These are phyloP conservation scores for Mollisia scopiformis DNA, from an alignment of 2,329 filamentous ascomycete genomes.

Conservation along the genomic window DNA sequence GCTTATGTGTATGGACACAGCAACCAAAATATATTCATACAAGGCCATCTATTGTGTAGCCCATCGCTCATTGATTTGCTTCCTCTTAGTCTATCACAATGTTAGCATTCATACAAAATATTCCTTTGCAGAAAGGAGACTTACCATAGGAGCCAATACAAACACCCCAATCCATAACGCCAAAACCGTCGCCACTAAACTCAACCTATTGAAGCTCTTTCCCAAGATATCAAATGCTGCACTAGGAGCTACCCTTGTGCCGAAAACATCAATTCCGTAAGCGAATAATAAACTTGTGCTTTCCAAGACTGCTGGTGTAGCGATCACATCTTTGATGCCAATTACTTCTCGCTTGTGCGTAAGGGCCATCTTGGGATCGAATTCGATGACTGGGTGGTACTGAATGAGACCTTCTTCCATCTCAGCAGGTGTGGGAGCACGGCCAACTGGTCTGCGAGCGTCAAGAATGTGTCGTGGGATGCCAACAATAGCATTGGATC, in stretches of 20 bases:
- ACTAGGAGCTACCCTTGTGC: constrained; percentile 83
- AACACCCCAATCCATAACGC: constrained; percentile 78
- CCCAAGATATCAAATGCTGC: constrained; percentile 90
- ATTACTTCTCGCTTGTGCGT: constrained; percentile 83
- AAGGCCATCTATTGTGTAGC: constrained; percentile 30
- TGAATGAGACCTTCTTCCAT: constrained; percentile 79
- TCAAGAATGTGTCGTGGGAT: constrained; percentile 82
- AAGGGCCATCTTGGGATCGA: constrained; percentile 80
- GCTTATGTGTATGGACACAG: background rate
- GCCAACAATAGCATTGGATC: constrained; percentile 73
- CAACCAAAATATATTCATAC: constrained; percentile 8
- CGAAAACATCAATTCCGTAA: constrained; percentile 87
- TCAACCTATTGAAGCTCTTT: constrained; percentile 90
- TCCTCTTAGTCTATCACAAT: constrained; percentile 54
- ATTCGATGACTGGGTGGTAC: constrained; percentile 78
- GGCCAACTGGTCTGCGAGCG: constrained; percentile 81
- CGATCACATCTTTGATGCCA: constrained; percentile 73
- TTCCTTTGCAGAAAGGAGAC: constrained; percentile 38
- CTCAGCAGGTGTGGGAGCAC: constrained; percentile 80
- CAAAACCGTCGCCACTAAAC: constrained; percentile 80
- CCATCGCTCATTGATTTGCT: constrained; percentile 71
- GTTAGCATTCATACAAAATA: constrained; percentile 38
- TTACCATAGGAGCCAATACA: constrained; percentile 83
- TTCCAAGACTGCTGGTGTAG: constrained; percentile 80
- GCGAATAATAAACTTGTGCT: constrained; percentile 90